Evolutionary conservation across 805 yeast genomes (phyloP), one percentile per base, ranked within the genome.

Genomic region (Candida tallmaniae): DNA sequence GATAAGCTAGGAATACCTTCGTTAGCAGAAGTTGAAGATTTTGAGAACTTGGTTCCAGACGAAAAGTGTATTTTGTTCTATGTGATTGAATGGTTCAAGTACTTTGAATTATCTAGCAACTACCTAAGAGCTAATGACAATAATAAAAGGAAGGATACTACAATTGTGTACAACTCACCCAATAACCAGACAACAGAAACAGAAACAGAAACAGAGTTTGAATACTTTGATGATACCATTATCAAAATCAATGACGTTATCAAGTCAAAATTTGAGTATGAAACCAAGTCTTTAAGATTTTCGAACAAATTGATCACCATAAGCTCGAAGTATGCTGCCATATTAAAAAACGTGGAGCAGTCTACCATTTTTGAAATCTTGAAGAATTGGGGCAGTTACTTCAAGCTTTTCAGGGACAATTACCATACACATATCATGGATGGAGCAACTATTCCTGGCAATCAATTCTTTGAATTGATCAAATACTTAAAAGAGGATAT

Each of bases 1-100:
- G 56, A 62, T 11, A 45, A 62, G 7, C 52, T 74, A 16, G 74
- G 72, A 2, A 73, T 80, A 19, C 74, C 77, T 1, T 64, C 59
- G 31, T 54, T 80, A 32, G 64, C 77, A 4, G 80, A 76, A 34
- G 68, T 65, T 1, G 78, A 74, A 23, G 83, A 77, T 52, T 64
- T 78, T 38, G 58, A 58, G 23, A 58, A 63, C 15, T 48, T 58
- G 10, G 62, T 59, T 16, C 82, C 82, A 0, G 85, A 80, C 42
- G 86, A 80, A 42, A 70, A 74, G 42, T 68, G 79, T 26, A 61
- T 80, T 11, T 65, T 79, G 44, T 69, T 80, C 12, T 79, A 75
- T 47, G 53, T 78, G 8, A 68, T 80, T 10, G 73, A 78, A 45
- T 74, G 80, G 78, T 78, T 67, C 54, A 75, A 73, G 36, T 42